These are phyloP conservation scores for Raphanus hybrid DNA, from an alignment of 441 rosid species.

Conservation along the genomic window DNA sequence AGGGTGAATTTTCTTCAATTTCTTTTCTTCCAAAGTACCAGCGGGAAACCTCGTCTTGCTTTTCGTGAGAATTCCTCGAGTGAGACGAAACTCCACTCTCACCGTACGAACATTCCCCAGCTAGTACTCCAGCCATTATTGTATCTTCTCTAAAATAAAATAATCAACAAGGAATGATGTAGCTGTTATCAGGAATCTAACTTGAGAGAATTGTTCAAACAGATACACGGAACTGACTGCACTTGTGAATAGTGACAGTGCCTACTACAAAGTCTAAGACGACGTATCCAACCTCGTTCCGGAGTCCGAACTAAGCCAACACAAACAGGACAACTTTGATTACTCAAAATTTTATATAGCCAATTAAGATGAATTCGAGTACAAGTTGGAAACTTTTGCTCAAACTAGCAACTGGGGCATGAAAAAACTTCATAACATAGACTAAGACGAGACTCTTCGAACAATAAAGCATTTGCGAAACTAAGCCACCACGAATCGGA, in stretches of 20 bases:
- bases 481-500: too few species aligned
- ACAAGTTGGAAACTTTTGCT: slow-evolving; percentile 5
- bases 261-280: not conserved
- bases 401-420: not conserved
- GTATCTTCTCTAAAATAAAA: slow-evolving; percentile 17
- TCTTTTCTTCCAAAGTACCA: slow-evolving; percentile 90
- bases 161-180: not conserved
- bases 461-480: too few species aligned
- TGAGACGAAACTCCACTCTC: slow-evolving; percentile 51
- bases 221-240: not conserved
- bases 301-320: not conserved
- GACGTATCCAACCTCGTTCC: not conserved
- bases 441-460: too few species aligned
- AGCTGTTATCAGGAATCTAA: not conserved
- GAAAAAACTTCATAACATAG: too few species aligned
- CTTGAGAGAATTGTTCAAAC: not conserved
- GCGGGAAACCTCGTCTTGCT: slow-evolving; percentile 60
- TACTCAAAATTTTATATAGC: not conserved
- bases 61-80: slow-evolving; percentile 52
- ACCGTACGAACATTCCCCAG: slow-evolving; percentile 62
- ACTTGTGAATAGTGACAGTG: not conserved
- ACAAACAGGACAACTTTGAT: slow-evolving; percentile 8
- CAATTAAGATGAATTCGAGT: not conserved
- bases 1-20: slow-evolving; percentile 83
- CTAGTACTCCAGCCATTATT: slow-evolving; percentile 58